Conservation (phyloP, 202 grass and related monocot species). For the Zizania palustris region DNA sequence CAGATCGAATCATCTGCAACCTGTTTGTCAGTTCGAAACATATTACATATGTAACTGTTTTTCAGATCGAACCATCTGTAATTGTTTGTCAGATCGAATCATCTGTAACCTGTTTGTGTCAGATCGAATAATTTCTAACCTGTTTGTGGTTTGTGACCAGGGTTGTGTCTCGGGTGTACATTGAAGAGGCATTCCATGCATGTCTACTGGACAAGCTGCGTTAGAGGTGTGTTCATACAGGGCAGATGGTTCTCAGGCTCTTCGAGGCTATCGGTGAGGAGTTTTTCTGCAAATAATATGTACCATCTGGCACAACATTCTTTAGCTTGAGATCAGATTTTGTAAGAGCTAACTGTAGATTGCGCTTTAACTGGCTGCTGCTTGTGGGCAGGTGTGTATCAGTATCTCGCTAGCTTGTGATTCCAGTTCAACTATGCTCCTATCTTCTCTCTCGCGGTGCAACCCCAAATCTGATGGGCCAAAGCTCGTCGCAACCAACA, state of each 20-base stretch:
- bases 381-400: constrained; percentile 72
- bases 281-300: not conserved
- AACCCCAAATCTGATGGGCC: no score
- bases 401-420: constrained; percentile 91
- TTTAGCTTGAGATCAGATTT: not conserved
- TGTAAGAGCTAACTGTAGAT: not conserved
- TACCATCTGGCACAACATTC: not conserved
- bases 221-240: constrained; percentile 71
- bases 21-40: no score
- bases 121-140: not conserved
- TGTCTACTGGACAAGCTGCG: constrained; percentile 87
- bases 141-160: constrained; percentile 50
- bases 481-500: no score
- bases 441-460: no score
- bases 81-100: not conserved
- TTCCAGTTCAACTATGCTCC: no score
- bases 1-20: no score
- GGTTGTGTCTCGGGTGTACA: constrained; percentile 63
- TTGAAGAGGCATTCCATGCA: constrained; percentile 77
- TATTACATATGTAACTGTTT: no score
- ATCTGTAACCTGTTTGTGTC: constrained; percentile 11
- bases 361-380: not conserved
- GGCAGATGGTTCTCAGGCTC: constrained; percentile 91
- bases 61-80: no score
- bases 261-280: constrained; percentile 88